Evolutionary conservation across 2,329 filamentous ascomycete genomes (phyloP).

Genomic region (Neospermospora avenae): DNA sequence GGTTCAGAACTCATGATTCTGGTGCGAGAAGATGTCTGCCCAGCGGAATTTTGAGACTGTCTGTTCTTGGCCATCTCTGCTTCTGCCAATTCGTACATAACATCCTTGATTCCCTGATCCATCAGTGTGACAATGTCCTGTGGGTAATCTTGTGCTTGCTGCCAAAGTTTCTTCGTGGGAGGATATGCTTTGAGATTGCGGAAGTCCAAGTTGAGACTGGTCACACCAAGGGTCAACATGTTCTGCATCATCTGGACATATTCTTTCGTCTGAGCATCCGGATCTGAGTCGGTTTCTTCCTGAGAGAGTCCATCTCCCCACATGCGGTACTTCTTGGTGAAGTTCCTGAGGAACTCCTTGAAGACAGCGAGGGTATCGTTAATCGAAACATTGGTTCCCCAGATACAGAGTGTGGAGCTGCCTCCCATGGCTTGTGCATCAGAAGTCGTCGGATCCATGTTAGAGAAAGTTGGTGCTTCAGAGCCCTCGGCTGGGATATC

Average conservation of each 20-base stretch:
- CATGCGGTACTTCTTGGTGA: constrained; percentile 90
- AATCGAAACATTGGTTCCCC: constrained; percentile 96
- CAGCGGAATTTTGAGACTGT: constrained; percentile 53
- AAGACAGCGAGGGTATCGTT: constrained; percentile 83
- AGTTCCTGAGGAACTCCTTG: constrained; percentile 90
- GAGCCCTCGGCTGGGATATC: constrained; percentile 51
- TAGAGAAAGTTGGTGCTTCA: constrained; percentile 58
- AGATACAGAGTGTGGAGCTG: constrained; percentile 77
- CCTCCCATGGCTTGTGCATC: constrained; percentile 88
- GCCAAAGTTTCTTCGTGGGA: constrained; percentile 88
- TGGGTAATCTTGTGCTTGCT: constrained; percentile 90
- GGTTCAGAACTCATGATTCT: constrained; percentile 67
- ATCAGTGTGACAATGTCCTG: constrained; percentile 96
- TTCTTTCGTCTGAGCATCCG: constrained; percentile 73
- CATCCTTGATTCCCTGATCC: constrained; percentile 90
- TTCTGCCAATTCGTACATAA: constrained; percentile 85
- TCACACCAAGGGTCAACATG: constrained; percentile 84
- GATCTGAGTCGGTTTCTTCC: constrained; percentile 65
- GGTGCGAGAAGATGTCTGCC: constrained; percentile 42
- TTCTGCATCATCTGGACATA: constrained; percentile 84
- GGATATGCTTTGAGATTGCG: constrained; percentile 90
- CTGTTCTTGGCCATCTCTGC: constrained; percentile 72
- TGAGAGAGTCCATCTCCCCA: constrained; percentile 82
- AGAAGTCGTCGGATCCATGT: constrained; percentile 77
- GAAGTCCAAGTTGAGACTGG: constrained; percentile 82